Conservation (phyloP, 1,284 basidiomycete species). For the Malassezia japonica region DNA sequence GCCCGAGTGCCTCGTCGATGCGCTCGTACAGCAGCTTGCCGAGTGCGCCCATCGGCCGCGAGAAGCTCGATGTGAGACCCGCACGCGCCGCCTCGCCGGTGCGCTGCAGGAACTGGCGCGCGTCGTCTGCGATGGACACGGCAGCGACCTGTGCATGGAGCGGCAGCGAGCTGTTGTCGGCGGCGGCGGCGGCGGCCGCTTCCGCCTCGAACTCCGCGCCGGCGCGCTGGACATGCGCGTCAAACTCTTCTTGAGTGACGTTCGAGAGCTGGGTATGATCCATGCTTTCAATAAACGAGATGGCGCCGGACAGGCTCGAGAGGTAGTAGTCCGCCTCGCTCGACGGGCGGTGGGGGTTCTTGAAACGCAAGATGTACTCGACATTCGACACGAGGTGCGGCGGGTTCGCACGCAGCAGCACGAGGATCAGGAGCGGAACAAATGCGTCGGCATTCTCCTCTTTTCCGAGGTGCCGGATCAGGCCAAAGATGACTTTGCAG, state of each 20-base stretch:
- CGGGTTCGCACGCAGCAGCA: conserved; percentile 86
- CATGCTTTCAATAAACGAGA: conserved; percentile 93
- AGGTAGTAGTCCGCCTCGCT: conserved; percentile 97
- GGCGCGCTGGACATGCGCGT: conserved; percentile 48
- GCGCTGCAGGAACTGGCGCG: conserved; percentile 40
- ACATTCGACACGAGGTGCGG: conserved; percentile 87
- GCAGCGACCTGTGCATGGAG: conserved; percentile 8
- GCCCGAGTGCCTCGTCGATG: conserved; percentile 22
- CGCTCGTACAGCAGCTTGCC: conserved; percentile 41
- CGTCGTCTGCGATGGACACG: conserved; percentile 38
- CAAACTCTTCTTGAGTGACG: conserved; percentile 86
- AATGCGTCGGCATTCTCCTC: conserved; percentile 65
- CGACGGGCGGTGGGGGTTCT: conserved; percentile 75
- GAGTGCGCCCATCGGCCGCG: conserved; percentile 38
- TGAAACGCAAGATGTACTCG: conserved; percentile 80
- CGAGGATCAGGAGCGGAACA: conserved; percentile 85
- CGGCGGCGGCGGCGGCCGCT: conserved; percentile 1
- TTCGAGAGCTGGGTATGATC: conserved; percentile 84
- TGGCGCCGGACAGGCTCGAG: conserved; percentile 74
- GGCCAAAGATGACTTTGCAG: conserved; percentile 97
- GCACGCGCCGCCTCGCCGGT: conserved; percentile 44
- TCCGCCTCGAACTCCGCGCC: background rate
- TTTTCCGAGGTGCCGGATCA: conserved; percentile 67
- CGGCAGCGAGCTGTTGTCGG: background rate
- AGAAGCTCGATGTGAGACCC: conserved; percentile 23